Evolutionary conservation across 805 yeast genomes (phyloP), one percentile per base, ranked within the genome.

Genomic region (Cyberlindnera petersonii): DNA sequence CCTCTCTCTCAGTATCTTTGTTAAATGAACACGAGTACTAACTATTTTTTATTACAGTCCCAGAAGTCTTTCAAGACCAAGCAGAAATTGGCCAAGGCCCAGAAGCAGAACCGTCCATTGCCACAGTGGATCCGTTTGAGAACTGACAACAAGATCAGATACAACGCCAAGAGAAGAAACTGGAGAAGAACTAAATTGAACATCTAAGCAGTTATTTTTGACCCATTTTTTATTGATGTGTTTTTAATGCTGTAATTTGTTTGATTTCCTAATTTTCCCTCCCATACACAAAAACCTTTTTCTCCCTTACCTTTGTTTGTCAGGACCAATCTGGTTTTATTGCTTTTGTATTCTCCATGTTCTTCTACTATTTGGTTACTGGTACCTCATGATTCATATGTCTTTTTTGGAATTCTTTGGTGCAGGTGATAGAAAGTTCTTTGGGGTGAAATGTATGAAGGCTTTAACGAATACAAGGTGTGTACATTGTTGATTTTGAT

Each of bases 81-180:
- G 87, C 93, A 88, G 79, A 93, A 88, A 82, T 83, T 91, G 73
- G 97, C 96, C 71, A 91, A 93, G 83, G 97, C 96, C 69, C 82
- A 81, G 71, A 91, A 88, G 79, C 96, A 87, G 78, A 91, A 88
- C 91, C 87, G 98, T 82, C 96, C 96, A 70, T 84, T 91, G 72
- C 98, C 98, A 66, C 96, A 89, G 77, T 91, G 97, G 96, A 77
- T 91, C 85, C 87, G 98, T 79, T 80, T 89, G 74, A 91, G 88
- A 85, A 87, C 98, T 71, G 82, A 76, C 74, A 91, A 87, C 95
- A 89, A 81, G 65, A 84, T 93, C 79, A 87, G 95, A 82, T 87
- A 87, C 86, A 91, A 91, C 78, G 94, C 96, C 70, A 93, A 93
- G 88, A 88, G 98, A 86, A 85, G 98, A 82, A 95, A 93, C 93